These are phyloP conservation scores for Ophiorrhiza pumila DNA, from an alignment of 257 asterid genomes.

Conservation along the genomic window DNA sequence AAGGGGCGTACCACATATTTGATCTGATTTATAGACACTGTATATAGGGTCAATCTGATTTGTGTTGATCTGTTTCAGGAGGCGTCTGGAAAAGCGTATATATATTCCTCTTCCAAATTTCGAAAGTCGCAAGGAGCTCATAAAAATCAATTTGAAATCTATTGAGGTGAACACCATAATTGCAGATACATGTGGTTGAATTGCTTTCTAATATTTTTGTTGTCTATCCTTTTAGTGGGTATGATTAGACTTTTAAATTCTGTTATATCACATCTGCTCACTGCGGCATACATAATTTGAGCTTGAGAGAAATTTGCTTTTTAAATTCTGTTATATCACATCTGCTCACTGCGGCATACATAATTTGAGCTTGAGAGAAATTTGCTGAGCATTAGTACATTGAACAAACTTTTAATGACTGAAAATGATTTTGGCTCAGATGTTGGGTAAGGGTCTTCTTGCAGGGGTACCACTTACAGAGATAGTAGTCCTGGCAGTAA, in stretches of 20 bases:
- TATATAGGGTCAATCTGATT: constrained; percentile 17
- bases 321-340: not conserved
- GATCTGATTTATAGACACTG: constrained; percentile 1
- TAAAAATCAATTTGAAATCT: constrained; percentile 78
- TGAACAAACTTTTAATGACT: not conserved
- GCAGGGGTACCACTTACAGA: not conserved
- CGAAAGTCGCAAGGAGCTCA: constrained; percentile 88
- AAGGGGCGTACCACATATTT: not conserved
- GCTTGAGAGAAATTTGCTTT: no score
- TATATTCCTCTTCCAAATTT: constrained; percentile 92
- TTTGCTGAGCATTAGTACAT: not conserved
- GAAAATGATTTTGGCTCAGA: not conserved
- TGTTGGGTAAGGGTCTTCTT: not conserved
- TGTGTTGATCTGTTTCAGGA: constrained; percentile 47
- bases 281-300: not conserved
- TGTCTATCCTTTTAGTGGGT: not conserved
- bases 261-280: not conserved
- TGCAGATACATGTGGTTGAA: not conserved
- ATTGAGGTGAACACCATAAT: constrained; percentile 59
- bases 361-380: not conserved
- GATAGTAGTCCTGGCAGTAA: not conserved
- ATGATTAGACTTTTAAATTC: no score
- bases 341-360: not conserved
- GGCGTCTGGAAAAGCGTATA: constrained; percentile 92
- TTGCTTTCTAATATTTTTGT: not conserved